Evolutionary conservation across 78 protist species (phyloP), one percentile per base, ranked within the genome.

Genomic region (Speleostelium caveatum): DNA sequence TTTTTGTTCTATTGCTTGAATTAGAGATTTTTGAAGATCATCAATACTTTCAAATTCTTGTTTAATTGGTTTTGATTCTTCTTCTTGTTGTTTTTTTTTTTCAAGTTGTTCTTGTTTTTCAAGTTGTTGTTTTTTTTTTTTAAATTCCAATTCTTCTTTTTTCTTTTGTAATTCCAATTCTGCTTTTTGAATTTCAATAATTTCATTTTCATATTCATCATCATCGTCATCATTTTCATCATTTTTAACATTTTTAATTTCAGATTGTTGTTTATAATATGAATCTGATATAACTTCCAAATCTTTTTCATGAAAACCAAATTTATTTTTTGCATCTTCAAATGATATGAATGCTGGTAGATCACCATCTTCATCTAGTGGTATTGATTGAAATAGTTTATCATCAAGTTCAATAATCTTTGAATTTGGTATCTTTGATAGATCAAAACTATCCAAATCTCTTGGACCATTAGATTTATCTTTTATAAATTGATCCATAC

Each of bases 301-400:
- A 35, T 83, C 90, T 3, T 60, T 36, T 41, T 83, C 79, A 5
- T 39, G 35, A 30, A 83, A 83, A 22, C 62, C 62, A 32, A 63
- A 83, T 60, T 62, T 67, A 59, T 22, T 38, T 32, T 69, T 32
- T 35, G 90, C 90, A n/a, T 83, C 90, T 59, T 83, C 72, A 0
- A 69, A 39, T 10, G 67, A 41, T 12, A 75, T 75, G 55, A 61
- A 75, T 1, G 56, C 38, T 59, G 85, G 85, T 26, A 60, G 3
- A 16, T 16, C 24, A 26, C 58, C 85, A 26, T 75, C 69, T 4
- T 75, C 69, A 75, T 75, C 69, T 2, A 3, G 2, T 8, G 72
- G 58, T n/a, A 75, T 17, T 24, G 41, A 39, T 8, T 56, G 19
- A 2, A 75, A 42, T 36, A 59, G 32, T 7, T 35, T 41, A 3